Conservation (phyloP, 2,329 filamentous ascomycete species). For the Pleoardoris graminearum region DNA sequence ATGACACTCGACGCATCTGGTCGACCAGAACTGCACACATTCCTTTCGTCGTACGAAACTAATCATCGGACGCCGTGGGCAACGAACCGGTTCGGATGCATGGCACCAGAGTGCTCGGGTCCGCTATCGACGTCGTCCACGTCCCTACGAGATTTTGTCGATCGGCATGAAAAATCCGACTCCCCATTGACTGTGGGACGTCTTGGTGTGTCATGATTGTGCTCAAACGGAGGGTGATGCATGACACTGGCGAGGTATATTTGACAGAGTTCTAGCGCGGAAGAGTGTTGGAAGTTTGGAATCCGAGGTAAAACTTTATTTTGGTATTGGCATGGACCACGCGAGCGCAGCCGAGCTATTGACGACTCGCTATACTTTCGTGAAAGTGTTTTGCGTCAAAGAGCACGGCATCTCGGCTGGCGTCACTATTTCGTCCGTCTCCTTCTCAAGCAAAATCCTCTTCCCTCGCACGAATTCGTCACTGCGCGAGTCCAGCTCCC, state of each 20-base stretch:
- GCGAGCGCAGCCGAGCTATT: neutral
- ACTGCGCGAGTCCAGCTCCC: too few species aligned
- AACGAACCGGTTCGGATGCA: conserved; percentile 1
- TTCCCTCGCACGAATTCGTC: too few species aligned
- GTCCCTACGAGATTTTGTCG: neutral
- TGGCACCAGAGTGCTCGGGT: neutral
- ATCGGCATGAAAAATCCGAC: neutral
- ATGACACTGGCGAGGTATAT: neutral
- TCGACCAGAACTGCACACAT: neutral
- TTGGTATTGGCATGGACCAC: neutral
- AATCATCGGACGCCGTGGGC: neutral
- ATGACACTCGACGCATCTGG: neutral
- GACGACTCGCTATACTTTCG: neutral
- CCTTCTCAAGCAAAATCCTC: too few species aligned
- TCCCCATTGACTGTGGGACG: neutral
- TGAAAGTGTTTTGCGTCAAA: neutral
- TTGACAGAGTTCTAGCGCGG: conserved; percentile 3
- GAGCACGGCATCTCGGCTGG: neutral
- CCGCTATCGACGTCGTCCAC: conserved; percentile 4
- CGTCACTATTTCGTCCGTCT: too few species aligned
- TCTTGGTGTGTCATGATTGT: too few species aligned
- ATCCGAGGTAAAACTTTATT: conserved; percentile 1
- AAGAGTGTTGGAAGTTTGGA: neutral
- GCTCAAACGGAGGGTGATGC: too few species aligned
- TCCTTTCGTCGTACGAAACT: neutral